Evolutionary conservation across 805 yeast species (phyloP).

Genomic region (Hanseniaspora mollemarum): DNA sequence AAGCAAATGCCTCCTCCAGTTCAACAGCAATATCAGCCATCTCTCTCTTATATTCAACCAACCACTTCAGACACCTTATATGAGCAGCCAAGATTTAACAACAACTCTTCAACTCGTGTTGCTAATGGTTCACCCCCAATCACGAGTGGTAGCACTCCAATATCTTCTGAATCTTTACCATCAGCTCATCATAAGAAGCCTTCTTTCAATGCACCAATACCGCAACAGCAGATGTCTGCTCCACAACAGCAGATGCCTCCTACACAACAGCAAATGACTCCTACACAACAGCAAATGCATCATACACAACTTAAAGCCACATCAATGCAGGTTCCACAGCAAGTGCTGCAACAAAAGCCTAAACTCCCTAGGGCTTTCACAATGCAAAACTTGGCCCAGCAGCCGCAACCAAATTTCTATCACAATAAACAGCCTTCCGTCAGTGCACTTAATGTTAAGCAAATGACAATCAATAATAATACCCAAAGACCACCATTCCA

Average conservation of each 20-base stretch:
- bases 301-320: background rate
- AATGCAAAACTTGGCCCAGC: slow-evolving; percentile 6
- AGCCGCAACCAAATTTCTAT: no score
- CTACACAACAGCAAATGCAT: background rate
- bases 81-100: background rate
- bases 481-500: background rate
- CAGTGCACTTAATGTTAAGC: background rate
- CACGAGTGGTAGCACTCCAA: background rate
- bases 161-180: background rate
- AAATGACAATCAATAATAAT: background rate
- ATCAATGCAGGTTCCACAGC: slow-evolving; percentile 1
- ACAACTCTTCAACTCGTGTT: background rate
- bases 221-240: no score
- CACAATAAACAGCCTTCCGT: background rate
- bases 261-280: background rate
- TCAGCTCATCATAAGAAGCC: background rate
- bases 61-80: background rate
- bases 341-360: background rate
- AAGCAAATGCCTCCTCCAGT: background rate
- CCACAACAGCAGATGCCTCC: background rate
- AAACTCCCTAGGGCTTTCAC: slow-evolving; percentile 14
- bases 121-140: background rate
- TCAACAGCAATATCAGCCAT: background rate
- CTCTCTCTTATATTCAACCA: background rate
- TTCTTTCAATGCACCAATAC: background rate